Base-by-base conservation (phyloP, 2,329 filamentous ascomycete species). In the Pseudocercospora musae region DNA sequence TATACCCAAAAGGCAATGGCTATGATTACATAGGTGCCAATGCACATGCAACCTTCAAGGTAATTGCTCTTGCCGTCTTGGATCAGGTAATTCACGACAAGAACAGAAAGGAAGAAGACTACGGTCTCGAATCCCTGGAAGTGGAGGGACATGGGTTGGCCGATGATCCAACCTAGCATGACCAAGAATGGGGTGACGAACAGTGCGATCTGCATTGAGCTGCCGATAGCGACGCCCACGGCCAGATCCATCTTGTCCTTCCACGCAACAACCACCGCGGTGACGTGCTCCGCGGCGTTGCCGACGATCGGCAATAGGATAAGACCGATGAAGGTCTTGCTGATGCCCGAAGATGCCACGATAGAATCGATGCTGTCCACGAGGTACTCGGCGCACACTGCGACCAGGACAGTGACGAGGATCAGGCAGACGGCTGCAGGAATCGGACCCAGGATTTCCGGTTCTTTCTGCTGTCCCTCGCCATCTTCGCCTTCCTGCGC, bases 101-200 rank as follows among this genome's bases (percentile, higher is more conserved):
- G 87, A 7, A 92, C 88, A 57, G 87, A 90, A 57, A 94, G 86
- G 76, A 96, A 96, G 71, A 96, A 84, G 60, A 89, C 91, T 21
- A 95, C 89, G 0, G 91, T 96, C 82, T 96, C 91, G 76, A 96
- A 96, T 54, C 92, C 83, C 63, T 91, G 91, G 76, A 96, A 96
- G 79, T 94, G 92, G 33, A 96, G 82, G 27, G 89, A 81, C 82
- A 84, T 84, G 52, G 78, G 76, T 66, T 81, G 71, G 21, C 76
- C 78, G 61, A 85, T 80, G 69, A 80, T 79, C 82, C 82, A 85
- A 56, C 83, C 83, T 9, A 84, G 77, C 46, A 85, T 80, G 60
- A 85, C 82, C 57, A 85, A 74, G 74, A 84, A 83, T 5, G 83
- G 83, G 2, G 83, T 85, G 49, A 84, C 83, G 66, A 85, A 83